phyloP scores from a whole-genome alignment of 2,329 filamentous ascomycete genomes.

The Fonsecaea pugnacius region DNA sequence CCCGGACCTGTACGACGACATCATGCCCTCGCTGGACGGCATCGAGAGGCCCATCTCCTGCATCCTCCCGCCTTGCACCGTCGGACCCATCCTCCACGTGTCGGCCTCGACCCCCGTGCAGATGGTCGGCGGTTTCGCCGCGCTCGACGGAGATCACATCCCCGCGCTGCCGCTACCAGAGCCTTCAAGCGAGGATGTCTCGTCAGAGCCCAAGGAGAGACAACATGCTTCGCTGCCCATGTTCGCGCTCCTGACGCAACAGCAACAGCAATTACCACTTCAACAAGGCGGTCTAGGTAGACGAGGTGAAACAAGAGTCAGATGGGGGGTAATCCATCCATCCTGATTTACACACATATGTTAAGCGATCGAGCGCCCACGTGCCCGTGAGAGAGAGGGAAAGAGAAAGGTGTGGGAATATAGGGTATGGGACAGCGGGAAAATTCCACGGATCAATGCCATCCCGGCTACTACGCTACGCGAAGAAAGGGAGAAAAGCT shows the following conservation, averaged over 20 bases:
- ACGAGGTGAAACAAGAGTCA: too few species aligned
- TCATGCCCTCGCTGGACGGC: conserved; percentile 1
- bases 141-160: not conserved
- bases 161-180: not conserved
- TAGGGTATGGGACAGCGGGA: too few species aligned
- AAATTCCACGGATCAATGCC: too few species aligned
- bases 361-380: too few species aligned
- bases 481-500: too few species aligned
- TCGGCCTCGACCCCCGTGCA: not conserved
- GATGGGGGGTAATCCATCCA: too few species aligned
- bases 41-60: not conserved
- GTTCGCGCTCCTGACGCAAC: not conserved
- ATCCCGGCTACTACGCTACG: too few species aligned
- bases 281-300: too few species aligned
- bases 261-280: not conserved
- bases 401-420: too few species aligned
- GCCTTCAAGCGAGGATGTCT: not conserved
- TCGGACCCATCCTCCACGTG: not conserved
- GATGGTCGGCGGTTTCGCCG: not conserved
- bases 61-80: not conserved
- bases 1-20: conserved; percentile 14
- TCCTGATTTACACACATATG: too few species aligned
- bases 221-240: not conserved
- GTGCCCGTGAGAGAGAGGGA: too few species aligned
- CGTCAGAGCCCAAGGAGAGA: not conserved